A percentile compares a stretch with the other conserved stretches of the same genome.
Conservation (phyloP, 805 yeast genomes). For the Kodamaea neixiangensis region DNA sequence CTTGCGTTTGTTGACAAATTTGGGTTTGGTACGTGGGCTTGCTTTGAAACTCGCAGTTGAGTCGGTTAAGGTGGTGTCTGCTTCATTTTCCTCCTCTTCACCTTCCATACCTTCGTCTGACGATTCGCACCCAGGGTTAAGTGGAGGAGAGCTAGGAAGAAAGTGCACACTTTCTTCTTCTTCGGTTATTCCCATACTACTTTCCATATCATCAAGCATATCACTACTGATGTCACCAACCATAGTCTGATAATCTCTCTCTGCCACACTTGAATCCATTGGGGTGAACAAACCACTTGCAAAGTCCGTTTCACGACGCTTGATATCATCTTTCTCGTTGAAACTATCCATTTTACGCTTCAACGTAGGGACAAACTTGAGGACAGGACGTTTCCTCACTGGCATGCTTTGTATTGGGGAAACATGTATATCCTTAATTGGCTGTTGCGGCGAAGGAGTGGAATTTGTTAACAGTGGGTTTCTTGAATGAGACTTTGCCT, state of each 20-base stretch:
- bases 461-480: slow-evolving; percentile 11
- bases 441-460: slow-evolving; percentile 1
- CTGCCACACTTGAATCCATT: not conserved
- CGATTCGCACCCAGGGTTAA: slow-evolving; percentile 2
- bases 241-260: slow-evolving; percentile 6
- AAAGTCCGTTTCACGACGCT: slow-evolving; percentile 30
- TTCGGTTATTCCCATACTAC: slow-evolving; percentile 7
- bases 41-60: slow-evolving; percentile 2
- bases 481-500: slow-evolving; percentile 48
- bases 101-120: slow-evolving; percentile 16
- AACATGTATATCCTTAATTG: slow-evolving; percentile 7
- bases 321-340: slow-evolving; percentile 42
- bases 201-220: slow-evolving; percentile 1
- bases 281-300: slow-evolving; percentile 14
- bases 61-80: slow-evolving; percentile 2
- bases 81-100: slow-evolving; percentile 13
- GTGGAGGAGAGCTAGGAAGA: slow-evolving; percentile 12
- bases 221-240: slow-evolving; percentile 10
- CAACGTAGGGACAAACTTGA: slow-evolving; percentile 31
- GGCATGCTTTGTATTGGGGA: not conserved
- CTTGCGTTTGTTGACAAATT: slow-evolving; percentile 8
- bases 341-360: slow-evolving; percentile 45
- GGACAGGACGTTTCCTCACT: slow-evolving; percentile 19
- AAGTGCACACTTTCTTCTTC: not conserved
- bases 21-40: slow-evolving; percentile 3